Percentiles rank a stretch among this genome's conserved stretches.
Conservation (phyloP, 768 basidiomycete genomes). For the Mycena belliarum region DNA sequence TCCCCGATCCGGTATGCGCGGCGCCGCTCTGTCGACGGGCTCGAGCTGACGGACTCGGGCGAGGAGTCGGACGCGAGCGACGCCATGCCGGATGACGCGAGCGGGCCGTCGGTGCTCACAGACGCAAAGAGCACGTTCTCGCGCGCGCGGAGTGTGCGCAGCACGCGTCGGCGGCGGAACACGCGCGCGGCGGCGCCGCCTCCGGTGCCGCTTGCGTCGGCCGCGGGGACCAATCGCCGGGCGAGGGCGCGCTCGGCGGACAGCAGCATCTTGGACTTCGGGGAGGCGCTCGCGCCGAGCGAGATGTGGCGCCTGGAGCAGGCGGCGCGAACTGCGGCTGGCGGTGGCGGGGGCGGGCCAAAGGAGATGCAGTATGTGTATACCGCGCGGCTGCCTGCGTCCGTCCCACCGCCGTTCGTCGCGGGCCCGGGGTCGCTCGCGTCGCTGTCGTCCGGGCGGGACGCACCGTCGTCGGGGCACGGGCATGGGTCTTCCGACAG, state of each 20-base stretch:
- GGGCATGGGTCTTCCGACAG: slow-evolving; percentile 8
- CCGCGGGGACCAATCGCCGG: slow-evolving; percentile 12
- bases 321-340: slow-evolving; percentile 1
- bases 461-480: slow-evolving; percentile 3
- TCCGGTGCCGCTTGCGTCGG: slow-evolving; percentile 16
- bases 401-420: slow-evolving; percentile 12
- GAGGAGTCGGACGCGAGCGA: slow-evolving; percentile 1
- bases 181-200: slow-evolving; percentile 20
- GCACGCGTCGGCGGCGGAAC: slow-evolving; percentile 5
- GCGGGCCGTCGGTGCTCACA: slow-evolving; percentile 7
- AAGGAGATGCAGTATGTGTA: slow-evolving; percentile 21
- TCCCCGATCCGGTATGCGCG: slow-evolving; percentile 21
- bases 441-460: slow-evolving; percentile 3
- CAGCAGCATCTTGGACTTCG: slow-evolving; percentile 17
- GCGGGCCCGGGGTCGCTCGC: not conserved
- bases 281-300: slow-evolving; percentile 18
- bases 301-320: slow-evolving; percentile 20
- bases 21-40: slow-evolving; percentile 10
- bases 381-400: slow-evolving; percentile 16
- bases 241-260: slow-evolving; percentile 15
- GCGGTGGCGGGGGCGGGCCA: not conserved
- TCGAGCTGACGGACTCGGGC: not conserved
- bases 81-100: not conserved
- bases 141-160: slow-evolving; percentile 10
- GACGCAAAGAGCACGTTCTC: slow-evolving; percentile 21